These are phyloP conservation scores for Globisporangium iwayamae DNA, from an alignment of 352 stramenopile genomes.

Conservation along the genomic window DNA sequence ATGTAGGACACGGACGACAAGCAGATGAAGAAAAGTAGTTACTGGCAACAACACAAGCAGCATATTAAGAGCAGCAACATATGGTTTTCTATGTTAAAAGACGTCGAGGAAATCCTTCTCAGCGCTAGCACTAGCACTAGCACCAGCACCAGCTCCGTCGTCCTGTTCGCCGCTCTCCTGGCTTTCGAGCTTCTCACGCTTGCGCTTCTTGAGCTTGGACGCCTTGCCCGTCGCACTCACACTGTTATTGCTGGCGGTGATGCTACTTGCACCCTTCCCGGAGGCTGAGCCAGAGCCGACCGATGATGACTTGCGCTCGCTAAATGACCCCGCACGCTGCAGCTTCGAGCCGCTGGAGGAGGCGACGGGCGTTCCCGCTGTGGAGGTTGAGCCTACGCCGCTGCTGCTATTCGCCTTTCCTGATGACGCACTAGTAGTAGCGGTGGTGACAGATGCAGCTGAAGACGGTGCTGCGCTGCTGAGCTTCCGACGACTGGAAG, in stretches of 20 bases:
- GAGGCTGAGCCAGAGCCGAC: slow-evolving; percentile 2
- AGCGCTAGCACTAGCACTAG: slow-evolving; percentile 11
- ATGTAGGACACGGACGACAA: neutral
- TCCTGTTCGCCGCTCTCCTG: slow-evolving; percentile 9
- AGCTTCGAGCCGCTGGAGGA: slow-evolving; percentile 23
- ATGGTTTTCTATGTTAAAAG: slow-evolving; percentile 28
- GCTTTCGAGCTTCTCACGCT: slow-evolving; percentile 32
- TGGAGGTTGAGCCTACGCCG: slow-evolving; percentile 8
- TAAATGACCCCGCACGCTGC: slow-evolving; percentile 20
- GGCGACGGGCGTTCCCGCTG: neutral
- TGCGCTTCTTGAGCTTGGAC: slow-evolving; percentile 56
- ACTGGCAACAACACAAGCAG: neutral
- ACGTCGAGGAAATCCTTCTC: slow-evolving; percentile 53
- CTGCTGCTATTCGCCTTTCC: slow-evolving; percentile 11
- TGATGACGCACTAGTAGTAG: slow-evolving; percentile 6
- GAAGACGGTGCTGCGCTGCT: slow-evolving; percentile 18
- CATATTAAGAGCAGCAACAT: slow-evolving; percentile 7
- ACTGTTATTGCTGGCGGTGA: neutral
- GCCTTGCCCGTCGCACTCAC: slow-evolving; percentile 24
- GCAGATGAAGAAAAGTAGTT: slow-evolving; percentile 1
- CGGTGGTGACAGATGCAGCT: slow-evolving; percentile 10
- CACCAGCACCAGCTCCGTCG: slow-evolving; percentile 12
- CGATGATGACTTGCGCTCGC: slow-evolving; percentile 19
- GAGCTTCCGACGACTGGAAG: slow-evolving; percentile 31
- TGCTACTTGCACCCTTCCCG: slow-evolving; percentile 20